A percentile compares a stretch with the other conserved stretches of the same genome.
Evolutionary conservation across 1,284 basidiomycete genomes (phyloP).

Genomic region (Farysia itapuensis): DNA sequence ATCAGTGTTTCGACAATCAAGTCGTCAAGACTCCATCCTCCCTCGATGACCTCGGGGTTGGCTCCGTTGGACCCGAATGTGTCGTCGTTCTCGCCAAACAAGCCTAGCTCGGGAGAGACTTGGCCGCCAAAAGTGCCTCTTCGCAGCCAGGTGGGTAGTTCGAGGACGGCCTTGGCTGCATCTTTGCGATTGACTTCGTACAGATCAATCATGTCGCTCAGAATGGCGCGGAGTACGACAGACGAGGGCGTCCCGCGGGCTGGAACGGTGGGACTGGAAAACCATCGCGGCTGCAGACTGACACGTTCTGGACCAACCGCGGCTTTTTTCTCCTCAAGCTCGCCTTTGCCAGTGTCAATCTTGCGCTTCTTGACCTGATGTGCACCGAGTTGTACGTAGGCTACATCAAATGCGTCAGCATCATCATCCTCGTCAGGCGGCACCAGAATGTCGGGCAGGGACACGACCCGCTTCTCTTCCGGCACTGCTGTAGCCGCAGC

Average conservation of each 20-base stretch:
- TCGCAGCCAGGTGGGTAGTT: conserved; percentile 81
- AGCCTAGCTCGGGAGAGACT: conserved; percentile 30
- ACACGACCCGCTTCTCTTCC: conserved; percentile 15
- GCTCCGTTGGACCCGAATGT: too few relatives aligned
- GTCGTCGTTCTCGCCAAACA: conserved; percentile 50
- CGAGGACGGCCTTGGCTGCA: conserved; percentile 80
- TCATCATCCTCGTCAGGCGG: conserved; percentile 48
- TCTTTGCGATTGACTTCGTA: conserved; percentile 97
- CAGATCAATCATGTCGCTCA: conserved; percentile 83
- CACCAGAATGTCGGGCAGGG: conserved; percentile 46
- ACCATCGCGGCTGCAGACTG: conserved; percentile 46
- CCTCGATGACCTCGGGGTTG: conserved; percentile 28
- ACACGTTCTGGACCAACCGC: conserved; percentile 40
- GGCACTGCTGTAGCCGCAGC: conserved; percentile 18
- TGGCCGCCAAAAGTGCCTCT: conserved; percentile 69
- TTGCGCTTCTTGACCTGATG: conserved; percentile 25
- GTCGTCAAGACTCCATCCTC: conserved; percentile 51
- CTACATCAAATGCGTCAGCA: conserved; percentile 59
- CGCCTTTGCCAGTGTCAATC: conserved; percentile 46
- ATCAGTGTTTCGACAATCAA: conserved; percentile 68
- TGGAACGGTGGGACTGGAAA: conserved; percentile 65
- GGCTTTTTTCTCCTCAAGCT: conserved; percentile 42
- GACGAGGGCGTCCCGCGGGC: conserved; percentile 73
- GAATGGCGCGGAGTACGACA: conserved; percentile 75
- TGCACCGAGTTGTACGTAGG: conserved; percentile 22